A percentile compares a stretch with the other conserved stretches of the same genome.
Evolutionary conservation across 1,139 yeast species (phyloP).

Genomic region (Magnusiomyces suaveolens): DNA sequence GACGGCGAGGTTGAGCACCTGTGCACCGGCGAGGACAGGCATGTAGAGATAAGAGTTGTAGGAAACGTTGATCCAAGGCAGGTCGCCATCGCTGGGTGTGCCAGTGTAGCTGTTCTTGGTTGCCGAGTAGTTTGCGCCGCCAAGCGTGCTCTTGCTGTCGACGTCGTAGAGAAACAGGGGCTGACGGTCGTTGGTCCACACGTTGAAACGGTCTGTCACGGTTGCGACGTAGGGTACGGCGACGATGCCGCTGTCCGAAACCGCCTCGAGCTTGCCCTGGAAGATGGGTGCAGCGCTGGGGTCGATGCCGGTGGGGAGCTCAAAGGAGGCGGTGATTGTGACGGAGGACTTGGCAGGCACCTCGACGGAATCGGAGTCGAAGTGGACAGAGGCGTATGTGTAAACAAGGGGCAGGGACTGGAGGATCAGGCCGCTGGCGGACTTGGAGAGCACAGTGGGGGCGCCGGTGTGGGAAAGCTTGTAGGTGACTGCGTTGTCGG

Average conservation of each 20-base stretch:
- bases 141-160: neutral
- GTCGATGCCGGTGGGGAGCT: slow-evolving; percentile 4
- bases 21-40: slow-evolving; percentile 3
- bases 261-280: slow-evolving; percentile 8
- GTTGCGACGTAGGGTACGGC: slow-evolving; percentile 10
- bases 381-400: neutral
- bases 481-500: slow-evolving; percentile 14
- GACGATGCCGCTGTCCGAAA: slow-evolving; percentile 3
- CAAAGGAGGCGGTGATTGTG: slow-evolving; percentile 6
- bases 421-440: slow-evolving; percentile 1
- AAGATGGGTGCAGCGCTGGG: slow-evolving; percentile 5
- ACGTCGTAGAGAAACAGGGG: slow-evolving; percentile 6
- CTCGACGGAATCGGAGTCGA: slow-evolving; percentile 2
- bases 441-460: slow-evolving; percentile 13
- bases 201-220: slow-evolving; percentile 5
- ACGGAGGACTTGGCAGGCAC: slow-evolving; percentile 5
- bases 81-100: slow-evolving; percentile 1
- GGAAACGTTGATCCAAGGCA: neutral
- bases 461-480: slow-evolving; percentile 14
- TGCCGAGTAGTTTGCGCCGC: neutral
- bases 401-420: slow-evolving; percentile 15
- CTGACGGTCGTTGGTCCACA: slow-evolving; percentile 7
- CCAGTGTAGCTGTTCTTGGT: neutral
- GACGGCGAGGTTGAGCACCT: neutral
- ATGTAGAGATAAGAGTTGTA: neutral